Evolutionary conservation across 345 rosid genomes (phyloP).

Genomic region (Adansonia digitata): DNA sequence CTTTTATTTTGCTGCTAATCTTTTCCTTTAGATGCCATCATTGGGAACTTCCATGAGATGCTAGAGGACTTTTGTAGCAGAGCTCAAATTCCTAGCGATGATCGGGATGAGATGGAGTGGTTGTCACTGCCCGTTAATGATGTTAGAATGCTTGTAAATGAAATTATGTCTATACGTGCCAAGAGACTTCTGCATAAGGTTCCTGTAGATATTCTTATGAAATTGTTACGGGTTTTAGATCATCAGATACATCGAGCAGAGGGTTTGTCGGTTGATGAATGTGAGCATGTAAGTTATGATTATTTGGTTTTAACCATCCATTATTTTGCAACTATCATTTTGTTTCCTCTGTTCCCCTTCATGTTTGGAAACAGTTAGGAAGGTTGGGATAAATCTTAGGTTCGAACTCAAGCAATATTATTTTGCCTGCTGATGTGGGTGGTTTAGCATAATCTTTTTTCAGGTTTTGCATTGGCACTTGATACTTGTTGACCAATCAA

Average conservation of each 20-base stretch:
- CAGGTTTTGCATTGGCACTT: background rate
- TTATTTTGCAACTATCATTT: constrained; percentile 10
- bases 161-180: constrained; percentile 63
- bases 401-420: background rate
- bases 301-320: constrained; percentile 2
- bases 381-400: background rate
- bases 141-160: constrained; percentile 73
- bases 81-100: constrained; percentile 83
- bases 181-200: constrained; percentile 85
- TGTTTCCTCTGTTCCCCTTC: background rate
- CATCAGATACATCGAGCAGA: constrained; percentile 98
- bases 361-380: background rate
- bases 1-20: background rate
- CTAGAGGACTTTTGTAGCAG: constrained; percentile 76
- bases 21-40: constrained; percentile 47
- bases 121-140: constrained; percentile 59
- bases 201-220: constrained; percentile 73
- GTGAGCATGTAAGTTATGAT: constrained; percentile 58
- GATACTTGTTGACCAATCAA: background rate
- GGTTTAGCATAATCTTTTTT: constrained; percentile 1
- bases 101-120: constrained; percentile 84
- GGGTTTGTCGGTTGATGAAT: constrained; percentile 70
- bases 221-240: constrained; percentile 68
- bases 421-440: background rate
- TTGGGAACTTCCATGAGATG: constrained; percentile 64